Conservation (phyloP, 345 rosid genomes). For the Brassica rapa region DNA sequence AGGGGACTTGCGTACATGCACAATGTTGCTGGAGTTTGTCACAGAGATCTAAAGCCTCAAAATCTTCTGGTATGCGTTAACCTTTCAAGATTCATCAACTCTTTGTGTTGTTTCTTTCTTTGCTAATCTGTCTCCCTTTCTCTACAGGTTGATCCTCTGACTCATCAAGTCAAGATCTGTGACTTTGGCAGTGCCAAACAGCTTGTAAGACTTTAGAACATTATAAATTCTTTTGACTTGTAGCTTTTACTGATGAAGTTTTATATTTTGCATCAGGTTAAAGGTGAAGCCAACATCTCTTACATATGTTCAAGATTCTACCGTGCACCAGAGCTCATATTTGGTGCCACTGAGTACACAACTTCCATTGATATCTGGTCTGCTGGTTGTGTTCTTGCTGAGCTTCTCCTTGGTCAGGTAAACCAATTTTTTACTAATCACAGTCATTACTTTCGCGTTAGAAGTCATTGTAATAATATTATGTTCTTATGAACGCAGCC, state of each 20-base stretch:
- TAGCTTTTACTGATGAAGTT: not conserved
- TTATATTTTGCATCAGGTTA: slow-evolving; percentile 52
- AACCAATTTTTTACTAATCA: not conserved
- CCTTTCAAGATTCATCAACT: slow-evolving; percentile 2
- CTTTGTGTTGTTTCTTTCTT: slow-evolving; percentile 8
- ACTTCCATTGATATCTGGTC: slow-evolving; percentile 77
- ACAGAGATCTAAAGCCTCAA: slow-evolving; percentile 89
- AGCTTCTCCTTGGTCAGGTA: slow-evolving; percentile 77
- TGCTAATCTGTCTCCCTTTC: slow-evolving; percentile 8
- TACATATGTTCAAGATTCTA: slow-evolving; percentile 72
- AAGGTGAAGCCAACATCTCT: slow-evolving; percentile 64
- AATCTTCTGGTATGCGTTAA: slow-evolving; percentile 66
- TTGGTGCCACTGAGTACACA: slow-evolving; percentile 72
- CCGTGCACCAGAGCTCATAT: slow-evolving; percentile 74
- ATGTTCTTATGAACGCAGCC: slow-evolving; percentile 52
- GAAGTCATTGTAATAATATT: not conserved
- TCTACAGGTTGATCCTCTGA: slow-evolving; percentile 87
- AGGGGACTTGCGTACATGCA: slow-evolving; percentile 86
- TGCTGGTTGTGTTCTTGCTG: slow-evolving; percentile 78
- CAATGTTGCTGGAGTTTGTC: slow-evolving; percentile 80
- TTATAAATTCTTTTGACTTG: not conserved
- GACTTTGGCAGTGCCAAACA: slow-evolving; percentile 96
- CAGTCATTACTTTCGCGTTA: not conserved
- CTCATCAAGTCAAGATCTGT: slow-evolving; percentile 70
- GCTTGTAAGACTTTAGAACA: slow-evolving; percentile 50